phyloP scores from a whole-genome alignment of 1,284 basidiomycete genomes.

The Xerocomus amazonicus region DNA sequence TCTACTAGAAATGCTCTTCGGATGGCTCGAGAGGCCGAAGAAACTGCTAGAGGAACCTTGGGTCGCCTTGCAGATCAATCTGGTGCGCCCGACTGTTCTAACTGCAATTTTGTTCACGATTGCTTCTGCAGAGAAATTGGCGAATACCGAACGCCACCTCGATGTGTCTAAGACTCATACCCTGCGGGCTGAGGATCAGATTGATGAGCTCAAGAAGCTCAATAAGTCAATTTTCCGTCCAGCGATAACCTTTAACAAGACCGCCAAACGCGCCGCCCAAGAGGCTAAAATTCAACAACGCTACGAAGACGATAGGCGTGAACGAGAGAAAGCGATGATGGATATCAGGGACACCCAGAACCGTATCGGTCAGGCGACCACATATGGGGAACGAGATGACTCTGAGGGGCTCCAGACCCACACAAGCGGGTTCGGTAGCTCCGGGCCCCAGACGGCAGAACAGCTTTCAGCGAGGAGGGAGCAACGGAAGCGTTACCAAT shows the following conservation, averaged over 20 bases:
- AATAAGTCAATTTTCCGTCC: conserved; percentile 96
- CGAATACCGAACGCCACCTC: conserved; percentile 94
- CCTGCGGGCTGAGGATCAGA: conserved; percentile 87
- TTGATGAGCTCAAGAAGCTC: conserved; percentile 90
- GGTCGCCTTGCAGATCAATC: conserved; percentile 91
- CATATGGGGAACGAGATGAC: conserved; percentile 49
- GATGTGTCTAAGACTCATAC: conserved; percentile 93
- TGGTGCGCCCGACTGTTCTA: conserved; percentile 50
- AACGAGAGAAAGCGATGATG: conserved; percentile 81
- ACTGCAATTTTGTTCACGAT: conserved; percentile 1
- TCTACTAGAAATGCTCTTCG: conserved; percentile 91
- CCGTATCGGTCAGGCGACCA: conserved; percentile 74
- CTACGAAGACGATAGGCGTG: conserved; percentile 85
- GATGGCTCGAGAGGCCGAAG: conserved; percentile 92
- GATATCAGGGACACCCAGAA: conserved; percentile 88
- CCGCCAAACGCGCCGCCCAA: conserved; percentile 85
- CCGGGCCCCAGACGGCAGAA: conserved; percentile 45
- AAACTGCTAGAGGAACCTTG: conserved; percentile 88
- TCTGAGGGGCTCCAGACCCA: conserved; percentile 39
- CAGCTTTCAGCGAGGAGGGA: conserved; percentile 56
- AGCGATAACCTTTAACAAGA: conserved; percentile 87
- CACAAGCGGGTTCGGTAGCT: conserved; percentile 34
- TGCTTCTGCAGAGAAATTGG: conserved; percentile 67
- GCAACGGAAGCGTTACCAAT: conserved; percentile 85
- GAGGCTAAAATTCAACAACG: conserved; percentile 87